Evolutionary conservation across 2,329 filamentous ascomycete species (phyloP).

Genomic region (Gremmenia infestans): DNA sequence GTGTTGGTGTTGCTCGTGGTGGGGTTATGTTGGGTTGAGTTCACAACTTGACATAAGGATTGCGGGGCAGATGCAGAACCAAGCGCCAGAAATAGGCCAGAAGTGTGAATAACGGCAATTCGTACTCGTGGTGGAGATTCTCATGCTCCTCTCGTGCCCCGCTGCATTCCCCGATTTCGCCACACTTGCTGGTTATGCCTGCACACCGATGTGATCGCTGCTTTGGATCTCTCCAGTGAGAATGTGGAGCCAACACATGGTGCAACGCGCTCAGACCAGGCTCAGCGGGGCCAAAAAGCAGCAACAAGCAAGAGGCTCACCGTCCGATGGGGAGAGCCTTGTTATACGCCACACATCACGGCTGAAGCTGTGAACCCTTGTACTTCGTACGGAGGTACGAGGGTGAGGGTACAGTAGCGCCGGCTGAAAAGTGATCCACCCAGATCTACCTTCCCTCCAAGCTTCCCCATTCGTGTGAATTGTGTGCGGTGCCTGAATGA

Average conservation of each 20-base stretch:
- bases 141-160: background rate
- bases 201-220: background rate
- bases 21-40: too few relatives aligned
- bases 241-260: conserved; percentile 1
- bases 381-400: too few relatives aligned
- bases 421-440: background rate
- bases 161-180: background rate
- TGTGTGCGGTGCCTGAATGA: background rate
- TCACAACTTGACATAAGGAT: background rate
- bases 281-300: background rate
- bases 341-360: background rate
- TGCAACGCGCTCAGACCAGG: background rate
- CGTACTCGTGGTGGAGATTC: too few relatives aligned
- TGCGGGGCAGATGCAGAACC: background rate
- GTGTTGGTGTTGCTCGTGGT: too few relatives aligned
- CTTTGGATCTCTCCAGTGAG: background rate
- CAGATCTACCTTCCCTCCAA: background rate
- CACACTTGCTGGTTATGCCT: background rate
- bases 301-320: background rate
- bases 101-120: background rate
- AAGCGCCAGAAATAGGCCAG: too few relatives aligned
- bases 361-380: background rate
- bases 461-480: background rate
- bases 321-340: background rate
- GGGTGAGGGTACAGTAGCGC: background rate